Evolutionary conservation across 768 basidiomycete genomes (phyloP), one percentile per base, ranked within the genome.

Genomic region (Suillus brevipes): DNA sequence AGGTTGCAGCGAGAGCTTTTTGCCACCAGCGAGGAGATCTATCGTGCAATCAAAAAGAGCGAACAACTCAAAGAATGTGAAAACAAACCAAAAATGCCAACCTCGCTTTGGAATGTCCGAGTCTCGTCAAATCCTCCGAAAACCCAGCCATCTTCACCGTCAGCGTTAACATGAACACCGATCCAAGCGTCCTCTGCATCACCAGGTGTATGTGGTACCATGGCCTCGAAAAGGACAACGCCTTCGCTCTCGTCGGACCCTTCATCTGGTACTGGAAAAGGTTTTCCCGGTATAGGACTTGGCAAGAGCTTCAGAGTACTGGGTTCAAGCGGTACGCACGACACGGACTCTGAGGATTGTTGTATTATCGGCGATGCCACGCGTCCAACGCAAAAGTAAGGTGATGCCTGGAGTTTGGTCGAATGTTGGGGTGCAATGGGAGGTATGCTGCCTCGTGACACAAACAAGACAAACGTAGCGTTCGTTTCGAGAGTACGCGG

Each of bases 231-330:
- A 31, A 88, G 76, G 5, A 88, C 88, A 2, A 89, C 79, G 0
- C 90, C 91, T 64, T 92, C 91, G 10, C 88, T 89, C 72, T 94
- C 90, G 61, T 91, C 89, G 0, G 84, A 74, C 0, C 91, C 91
- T 74, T 89, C 87, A 18, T 84, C 75, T 16, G 90, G 89, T 0
- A 84, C 77, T 6, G 91, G 92, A 68, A 92, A 93, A 13, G 78
- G 74, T 49, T 74, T 76, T 3, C 81, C 85, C 13, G 81, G 78
- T 12, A 80, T 69, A 31, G 89, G 87, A 68, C 82, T 82, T 1
- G 92, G 92, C 9, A 94, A 78, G 8, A 91, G 82, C 71, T 82
- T 87, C 34, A 91, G 77, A 4, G 77, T 77, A 5, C 70, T 68
- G 2, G 91, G 88, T 40, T 66, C 70, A 25, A 85, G 71, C 20